Evolutionary conservation across 352 stramenopile genomes (phyloP).

Genomic region (Phytopythium vexans): DNA sequence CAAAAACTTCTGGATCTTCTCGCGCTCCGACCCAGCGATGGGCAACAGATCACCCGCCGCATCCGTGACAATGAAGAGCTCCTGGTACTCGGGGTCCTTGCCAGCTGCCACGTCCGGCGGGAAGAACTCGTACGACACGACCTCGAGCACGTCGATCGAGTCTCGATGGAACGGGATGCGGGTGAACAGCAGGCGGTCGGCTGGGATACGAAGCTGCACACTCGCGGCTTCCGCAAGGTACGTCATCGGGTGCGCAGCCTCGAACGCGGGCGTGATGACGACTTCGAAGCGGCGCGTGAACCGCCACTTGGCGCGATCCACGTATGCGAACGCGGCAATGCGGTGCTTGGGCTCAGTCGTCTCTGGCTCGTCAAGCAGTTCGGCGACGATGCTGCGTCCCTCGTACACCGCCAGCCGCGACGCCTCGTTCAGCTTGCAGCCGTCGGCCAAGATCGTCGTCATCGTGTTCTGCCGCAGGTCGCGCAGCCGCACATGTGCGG

Average conservation of each 20-base stretch:
- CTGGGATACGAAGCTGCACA: constrained; percentile 39
- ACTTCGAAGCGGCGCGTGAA: constrained; percentile 69
- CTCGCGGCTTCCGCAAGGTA: constrained; percentile 39
- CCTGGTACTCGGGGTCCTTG: constrained; percentile 50
- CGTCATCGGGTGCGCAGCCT: constrained; percentile 25
- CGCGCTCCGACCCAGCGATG: constrained; percentile 43
- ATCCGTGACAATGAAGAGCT: constrained; percentile 71
- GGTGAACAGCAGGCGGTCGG: constrained; percentile 50
- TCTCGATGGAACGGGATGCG: constrained; percentile 59
- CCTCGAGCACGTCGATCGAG: constrained; percentile 71
- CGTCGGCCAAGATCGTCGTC: constrained; percentile 61
- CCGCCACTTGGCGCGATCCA: constrained; percentile 60
- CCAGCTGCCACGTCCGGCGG: constrained; percentile 17
- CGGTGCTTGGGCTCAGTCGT: constrained; percentile 38
- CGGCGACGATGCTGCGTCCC: constrained; percentile 64
- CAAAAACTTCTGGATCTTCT: constrained; percentile 55
- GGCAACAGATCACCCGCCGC: constrained; percentile 24
- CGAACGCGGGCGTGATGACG: constrained; percentile 35
- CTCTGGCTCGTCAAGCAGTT: constrained; percentile 65
- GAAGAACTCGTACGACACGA: constrained; percentile 47
- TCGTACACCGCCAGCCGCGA: constrained; percentile 77
- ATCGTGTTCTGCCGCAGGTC: constrained; percentile 68
- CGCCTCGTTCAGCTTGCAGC: constrained; percentile 54
- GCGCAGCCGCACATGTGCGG: constrained; percentile 53
- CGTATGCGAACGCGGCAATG: constrained; percentile 63